Percentiles rank a stretch among this genome's conserved stretches.
Evolutionary conservation across 495 filamentous ascomycete species (phyloP).

Genomic region (Hypoxylon lienhwacheense): DNA sequence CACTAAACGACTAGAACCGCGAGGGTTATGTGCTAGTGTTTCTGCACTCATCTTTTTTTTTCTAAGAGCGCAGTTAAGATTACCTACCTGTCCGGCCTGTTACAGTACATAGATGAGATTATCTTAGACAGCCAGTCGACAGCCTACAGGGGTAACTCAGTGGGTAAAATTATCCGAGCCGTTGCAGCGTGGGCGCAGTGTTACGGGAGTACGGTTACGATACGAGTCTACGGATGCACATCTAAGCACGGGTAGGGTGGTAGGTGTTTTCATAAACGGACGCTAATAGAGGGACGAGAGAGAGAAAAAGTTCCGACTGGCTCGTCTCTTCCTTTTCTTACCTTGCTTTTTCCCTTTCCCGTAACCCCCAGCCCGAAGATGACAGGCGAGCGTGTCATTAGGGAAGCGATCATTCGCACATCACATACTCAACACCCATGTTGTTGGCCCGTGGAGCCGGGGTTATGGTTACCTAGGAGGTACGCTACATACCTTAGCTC

Average conservation of each 20-base stretch:
- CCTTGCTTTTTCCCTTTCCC: too few species aligned
- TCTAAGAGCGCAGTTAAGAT: conserved; percentile 27
- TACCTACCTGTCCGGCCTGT: conserved; percentile 17
- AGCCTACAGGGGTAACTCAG: conserved; percentile 24
- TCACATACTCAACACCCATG: conserved; percentile 7
- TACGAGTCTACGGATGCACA: conserved; percentile 27
- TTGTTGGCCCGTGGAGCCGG: conserved; percentile 20
- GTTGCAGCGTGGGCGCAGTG: conserved; percentile 34
- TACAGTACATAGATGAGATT: conserved; percentile 27
- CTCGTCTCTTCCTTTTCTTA: neutral
- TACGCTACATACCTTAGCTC: too few species aligned
- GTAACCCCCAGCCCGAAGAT: too few species aligned
- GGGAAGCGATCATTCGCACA: conserved; percentile 26
- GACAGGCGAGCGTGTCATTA: conserved; percentile 17
- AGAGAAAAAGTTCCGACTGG: conserved; percentile 35
- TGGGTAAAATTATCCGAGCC: conserved; percentile 39
- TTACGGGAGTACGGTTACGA: conserved; percentile 26
- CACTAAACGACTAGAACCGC: conserved; percentile 11
- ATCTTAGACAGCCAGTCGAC: conserved; percentile 25
- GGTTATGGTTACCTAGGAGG: conserved; percentile 11
- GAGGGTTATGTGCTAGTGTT: conserved; percentile 9
- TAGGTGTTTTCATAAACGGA: conserved; percentile 21
- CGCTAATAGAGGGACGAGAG: conserved; percentile 19
- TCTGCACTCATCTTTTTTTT: neutral
- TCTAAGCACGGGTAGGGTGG: conserved; percentile 25